Percentiles rank a stretch among this genome's conserved stretches.
phyloP scores from a whole-genome alignment of 2,329 filamentous ascomycete genomes.

The Rosellinia necatrix region DNA sequence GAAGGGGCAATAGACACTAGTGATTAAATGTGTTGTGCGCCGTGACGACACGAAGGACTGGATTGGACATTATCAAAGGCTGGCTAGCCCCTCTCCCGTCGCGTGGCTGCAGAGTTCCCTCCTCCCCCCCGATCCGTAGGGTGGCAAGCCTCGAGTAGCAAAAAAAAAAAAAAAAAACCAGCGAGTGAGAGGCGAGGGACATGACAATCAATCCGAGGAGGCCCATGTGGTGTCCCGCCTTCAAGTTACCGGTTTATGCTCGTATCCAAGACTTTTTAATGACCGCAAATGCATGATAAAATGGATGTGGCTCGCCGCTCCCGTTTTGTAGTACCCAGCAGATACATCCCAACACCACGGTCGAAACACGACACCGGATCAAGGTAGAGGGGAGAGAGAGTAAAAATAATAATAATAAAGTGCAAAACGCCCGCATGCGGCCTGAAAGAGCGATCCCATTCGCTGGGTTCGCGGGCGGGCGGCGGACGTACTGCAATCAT shows the following conservation, averaged over 20 bases:
- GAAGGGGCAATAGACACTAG: constrained; percentile 31
- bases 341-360: constrained; percentile 26
- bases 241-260: constrained; percentile 5
- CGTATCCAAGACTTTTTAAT: constrained; percentile 25
- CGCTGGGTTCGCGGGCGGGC: constrained; percentile 20
- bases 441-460: constrained; percentile 17
- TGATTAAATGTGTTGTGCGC: constrained; percentile 30
- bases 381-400: too few relatives aligned
- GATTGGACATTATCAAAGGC: constrained; percentile 11
- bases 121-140: background rate
- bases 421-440: constrained; percentile 26
- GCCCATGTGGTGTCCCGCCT: constrained; percentile 34
- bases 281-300: constrained; percentile 34
- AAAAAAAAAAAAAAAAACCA: too few relatives aligned
- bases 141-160: too few relatives aligned
- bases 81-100: constrained; percentile 10
- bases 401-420: constrained; percentile 1
- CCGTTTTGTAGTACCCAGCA: constrained; percentile 15
- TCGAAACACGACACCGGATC: constrained; percentile 29
- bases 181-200: constrained; percentile 4
- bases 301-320: constrained; percentile 34
- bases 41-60: constrained; percentile 16
- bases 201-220: constrained; percentile 25
- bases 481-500: constrained; percentile 27
- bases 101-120: constrained; percentile 27